Evolutionary conservation across 768 basidiomycete species (phyloP), one percentile per base, ranked within the genome.

Genomic region (Podaxis sp.): DNA sequence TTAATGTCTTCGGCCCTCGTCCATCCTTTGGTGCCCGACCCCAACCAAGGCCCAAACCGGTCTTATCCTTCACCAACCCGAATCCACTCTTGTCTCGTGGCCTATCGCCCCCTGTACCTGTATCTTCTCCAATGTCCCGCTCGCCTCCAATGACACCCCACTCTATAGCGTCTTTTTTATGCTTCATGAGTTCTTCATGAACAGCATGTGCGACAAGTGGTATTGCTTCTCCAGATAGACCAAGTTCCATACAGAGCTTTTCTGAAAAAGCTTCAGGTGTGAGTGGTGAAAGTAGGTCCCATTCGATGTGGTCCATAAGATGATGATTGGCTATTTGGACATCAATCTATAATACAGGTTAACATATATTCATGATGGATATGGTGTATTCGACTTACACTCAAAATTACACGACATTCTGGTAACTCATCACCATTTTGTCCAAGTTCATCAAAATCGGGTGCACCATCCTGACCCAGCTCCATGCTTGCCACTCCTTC

Each of bases 221-320:
- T 5, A 88, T 72, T 0, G 96, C 93, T 72, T 96, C 95, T 42
- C 95, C 93, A 0, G 89, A 81, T 2, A 99, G 82, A 6, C 95
- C 95, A 15, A 99, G 84, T 65, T 99, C 97, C 24, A 81, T 73
- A 69, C 92, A 94, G 38, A 98, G 88, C 55, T 84, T 87, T 42
- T 77, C 75, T 0, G 96, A 85, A 69, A 99, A 99, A 0, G 77
- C 81, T 72, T 96, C 91, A 1, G 96, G 96, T 0, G 94, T 96
- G 40, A 98, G 82, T 3, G 90, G 84, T 3, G 96, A 96, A 52
- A 92, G 85, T n/a, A 99, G 83, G 75, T 99, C 96, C 96, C 96
- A 99, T 75, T 99, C 97, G 67, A 99, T 95, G 71, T 95, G 92
- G 76, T 99, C 97, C 61, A 92, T 80, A 1, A 99, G 82, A 73